Conservation (phyloP, 768 basidiomycete species). For the Tremella fuciformis region DNA sequence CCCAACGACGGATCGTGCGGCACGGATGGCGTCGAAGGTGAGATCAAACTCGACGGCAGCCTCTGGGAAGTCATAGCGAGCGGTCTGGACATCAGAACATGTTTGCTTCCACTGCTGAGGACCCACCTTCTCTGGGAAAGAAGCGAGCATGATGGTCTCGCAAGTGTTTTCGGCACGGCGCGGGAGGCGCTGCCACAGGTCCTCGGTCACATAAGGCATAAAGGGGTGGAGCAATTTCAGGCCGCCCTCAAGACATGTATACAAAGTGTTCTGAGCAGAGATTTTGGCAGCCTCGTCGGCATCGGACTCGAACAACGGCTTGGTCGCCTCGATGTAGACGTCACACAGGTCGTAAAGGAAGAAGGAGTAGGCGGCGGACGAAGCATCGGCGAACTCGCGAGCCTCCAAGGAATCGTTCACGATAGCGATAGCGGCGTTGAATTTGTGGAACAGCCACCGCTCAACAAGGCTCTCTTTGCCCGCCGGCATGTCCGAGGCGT, state of each 20-base stretch:
- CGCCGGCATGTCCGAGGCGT: constrained; percentile 66
- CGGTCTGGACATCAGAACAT: constrained; percentile 5
- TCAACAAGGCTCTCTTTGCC: constrained; percentile 90
- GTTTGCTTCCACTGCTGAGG: not conserved
- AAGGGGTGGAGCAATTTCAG: constrained; percentile 90
- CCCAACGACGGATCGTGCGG: constrained; percentile 79
- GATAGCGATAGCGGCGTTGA: constrained; percentile 74
- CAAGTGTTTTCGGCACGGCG: constrained; percentile 75
- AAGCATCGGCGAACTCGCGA: constrained; percentile 91
- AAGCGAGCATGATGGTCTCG: constrained; percentile 83
- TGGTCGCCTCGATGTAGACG: constrained; percentile 99
- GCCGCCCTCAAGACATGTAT: constrained; percentile 88
- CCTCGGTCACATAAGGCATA: constrained; percentile 99
- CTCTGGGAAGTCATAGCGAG: constrained; percentile 59
- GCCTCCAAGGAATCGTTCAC: constrained; percentile 71
- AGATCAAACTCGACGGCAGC: constrained; percentile 83
- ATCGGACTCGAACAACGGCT: constrained; percentile 86
- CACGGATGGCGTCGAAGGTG: constrained; percentile 72
- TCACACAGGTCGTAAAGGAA: constrained; percentile 99
- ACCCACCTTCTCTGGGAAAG: constrained; percentile 71
- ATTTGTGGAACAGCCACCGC: constrained; percentile 90
- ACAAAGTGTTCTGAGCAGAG: constrained; percentile 93
- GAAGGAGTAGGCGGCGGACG: constrained; percentile 79
- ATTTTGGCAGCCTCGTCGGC: constrained; percentile 60
- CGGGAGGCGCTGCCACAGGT: constrained; percentile 94